phyloP scores from a whole-genome alignment of 2,329 filamentous ascomycete species.

The Elsinoe arachidis region DNA sequence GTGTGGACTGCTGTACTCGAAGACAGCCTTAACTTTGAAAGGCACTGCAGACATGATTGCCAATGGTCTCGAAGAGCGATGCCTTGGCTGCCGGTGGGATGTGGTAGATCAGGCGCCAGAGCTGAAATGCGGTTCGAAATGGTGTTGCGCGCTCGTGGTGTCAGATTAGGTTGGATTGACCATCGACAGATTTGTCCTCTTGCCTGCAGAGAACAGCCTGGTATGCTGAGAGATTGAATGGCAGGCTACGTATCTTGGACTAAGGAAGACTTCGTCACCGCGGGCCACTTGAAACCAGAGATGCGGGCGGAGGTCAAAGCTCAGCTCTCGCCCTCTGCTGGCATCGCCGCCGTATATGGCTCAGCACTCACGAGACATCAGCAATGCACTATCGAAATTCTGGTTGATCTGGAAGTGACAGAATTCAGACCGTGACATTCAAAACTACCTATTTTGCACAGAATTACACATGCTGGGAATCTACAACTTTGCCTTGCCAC shows the following conservation, averaged over 20 bases:
- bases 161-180: not conserved
- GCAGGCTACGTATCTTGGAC: not conserved
- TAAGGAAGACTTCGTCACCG: slow-evolving; percentile 8
- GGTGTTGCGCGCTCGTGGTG: not conserved
- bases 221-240: not conserved
- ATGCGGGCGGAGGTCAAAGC: slow-evolving; percentile 8
- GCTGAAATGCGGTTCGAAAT: not conserved
- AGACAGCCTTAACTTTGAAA: slow-evolving; percentile 94
- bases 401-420: not conserved
- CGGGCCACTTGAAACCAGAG: slow-evolving; percentile 2
- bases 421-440: not conserved
- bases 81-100: not conserved
- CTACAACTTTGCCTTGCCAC: slow-evolving; percentile 43
- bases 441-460: slow-evolving; percentile 2
- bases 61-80: not conserved
- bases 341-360: not conserved
- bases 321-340: not conserved
- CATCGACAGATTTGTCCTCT: slow-evolving; percentile 1
- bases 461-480: slow-evolving; percentile 5
- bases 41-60: slow-evolving; percentile 55
- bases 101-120: not conserved
- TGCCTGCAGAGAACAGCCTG: not conserved
- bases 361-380: not conserved
- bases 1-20: slow-evolving; percentile 85
- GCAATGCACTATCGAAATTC: not conserved